Base-by-base conservation (phyloP, 2,329 filamentous ascomycete genomes). In the Pyrenophora teres region DNA sequence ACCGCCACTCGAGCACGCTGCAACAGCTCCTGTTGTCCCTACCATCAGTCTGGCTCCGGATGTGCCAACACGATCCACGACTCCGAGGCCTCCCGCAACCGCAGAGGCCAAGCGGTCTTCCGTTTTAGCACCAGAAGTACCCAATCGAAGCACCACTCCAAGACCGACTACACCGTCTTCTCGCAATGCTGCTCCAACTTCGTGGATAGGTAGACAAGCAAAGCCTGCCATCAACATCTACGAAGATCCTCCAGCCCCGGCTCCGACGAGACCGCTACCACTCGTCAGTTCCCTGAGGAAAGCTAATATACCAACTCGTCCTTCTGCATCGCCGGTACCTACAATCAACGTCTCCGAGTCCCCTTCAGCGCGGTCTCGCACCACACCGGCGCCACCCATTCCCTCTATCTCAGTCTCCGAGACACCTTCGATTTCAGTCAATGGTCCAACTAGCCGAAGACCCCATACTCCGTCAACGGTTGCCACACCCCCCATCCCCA, bases 301-400 rank as follows among this genome's bases (percentile, higher is more conserved):
- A 56, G 59, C 64, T 52, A 66, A 69, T 41, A 65, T 63, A 58
- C 60, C 63, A 16, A 45, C 59, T 54, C 59, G 62, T 31, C 52
- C 62, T 43, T 54, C 56, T 19, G 35, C 53, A 30, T 33, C 64
- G 30, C 51, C 68, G 10, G 55, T 72, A 53, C 73, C 74, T 32
- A 77, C 77, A 7, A 83, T 86, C 60, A 81, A 78, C 59, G 63
- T 82, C 10, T 78, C 78, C 19, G 78, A 82, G 49, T 67, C 68
- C 49, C 59, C 65, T 53, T 40, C 66, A 51, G 40, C 61, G 40
- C 63, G 62, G 54, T 59, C 64, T 50, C 59, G 61, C 49, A 52
- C 64, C 51, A 59, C 65, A 60, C 58, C 68, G 54, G 48, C 60
- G 40, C 52, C 40, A 40, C 45, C 52, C 30, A 42, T 63, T n/a